These are phyloP conservation scores for Ustilago trichophora DNA, from an alignment of 1,284 basidiomycete species.

Conservation along the genomic window DNA sequence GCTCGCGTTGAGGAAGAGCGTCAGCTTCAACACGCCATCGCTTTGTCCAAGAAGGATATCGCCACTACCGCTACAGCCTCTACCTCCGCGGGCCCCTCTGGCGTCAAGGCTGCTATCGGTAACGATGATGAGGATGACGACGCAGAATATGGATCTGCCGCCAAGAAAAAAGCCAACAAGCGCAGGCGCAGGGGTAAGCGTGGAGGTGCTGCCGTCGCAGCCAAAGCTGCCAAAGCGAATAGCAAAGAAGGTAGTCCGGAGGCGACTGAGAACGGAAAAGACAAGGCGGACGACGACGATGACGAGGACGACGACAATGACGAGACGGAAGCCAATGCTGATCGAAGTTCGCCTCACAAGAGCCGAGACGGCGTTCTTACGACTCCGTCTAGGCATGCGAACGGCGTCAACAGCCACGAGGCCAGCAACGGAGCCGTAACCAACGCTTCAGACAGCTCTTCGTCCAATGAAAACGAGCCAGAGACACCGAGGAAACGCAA, in stretches of 20 bases:
- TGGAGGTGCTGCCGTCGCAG: conserved; percentile 53
- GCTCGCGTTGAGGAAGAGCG: conserved; percentile 25
- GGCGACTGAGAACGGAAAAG: conserved; percentile 57
- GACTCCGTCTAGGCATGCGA: conserved; percentile 8
- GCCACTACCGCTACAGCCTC: not conserved
- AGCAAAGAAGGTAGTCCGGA: conserved; percentile 66
- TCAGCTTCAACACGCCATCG: conserved; percentile 34
- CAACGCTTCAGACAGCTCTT: conserved; percentile 18
- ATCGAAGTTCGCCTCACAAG: not conserved
- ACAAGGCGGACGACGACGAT: conserved; percentile 67
- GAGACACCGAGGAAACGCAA: conserved; percentile 14
- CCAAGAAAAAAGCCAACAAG: conserved; percentile 49
- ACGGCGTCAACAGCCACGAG: conserved; percentile 1
- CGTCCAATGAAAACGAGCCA: conserved; percentile 37
- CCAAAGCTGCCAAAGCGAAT: conserved; percentile 72
- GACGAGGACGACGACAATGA: conserved; percentile 12
- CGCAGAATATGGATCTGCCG: conserved; percentile 6
- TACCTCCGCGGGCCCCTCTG: not conserved
- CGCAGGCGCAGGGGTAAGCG: conserved; percentile 62
- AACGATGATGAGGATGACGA: conserved; percentile 35
- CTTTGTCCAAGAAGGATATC: conserved; percentile 18
- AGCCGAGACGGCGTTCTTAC: not conserved
- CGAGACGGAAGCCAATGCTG: not conserved
- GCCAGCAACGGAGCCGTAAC: conserved; percentile 7
- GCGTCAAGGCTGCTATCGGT: not conserved